Conservation (phyloP, 352 stramenopile genomes). For the Lagenidium sp. region DNA sequence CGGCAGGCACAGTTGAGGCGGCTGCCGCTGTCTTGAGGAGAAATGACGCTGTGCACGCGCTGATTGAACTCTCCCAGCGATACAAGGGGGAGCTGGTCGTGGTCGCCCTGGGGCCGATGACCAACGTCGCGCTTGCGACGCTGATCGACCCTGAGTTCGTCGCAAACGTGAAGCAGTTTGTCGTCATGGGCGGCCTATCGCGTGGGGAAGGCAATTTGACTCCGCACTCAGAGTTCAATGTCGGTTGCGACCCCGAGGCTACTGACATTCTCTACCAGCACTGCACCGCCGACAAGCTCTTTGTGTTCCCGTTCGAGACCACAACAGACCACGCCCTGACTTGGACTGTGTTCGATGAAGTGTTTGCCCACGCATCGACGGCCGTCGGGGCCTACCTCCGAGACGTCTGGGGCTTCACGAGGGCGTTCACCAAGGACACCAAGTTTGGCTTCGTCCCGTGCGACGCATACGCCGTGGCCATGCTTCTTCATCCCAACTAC, state of each 20-base stretch:
- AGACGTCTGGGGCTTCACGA: slow-evolving; percentile 52
- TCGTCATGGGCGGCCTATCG: slow-evolving; percentile 70
- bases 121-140: slow-evolving; percentile 70
- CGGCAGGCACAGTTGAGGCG: slow-evolving; percentile 28
- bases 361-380: slow-evolving; percentile 38
- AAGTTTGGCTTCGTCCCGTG: slow-evolving; percentile 51
- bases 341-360: slow-evolving; percentile 57
- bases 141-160: slow-evolving; percentile 64
- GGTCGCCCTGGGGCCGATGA: slow-evolving; percentile 64
- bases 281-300: slow-evolving; percentile 44
- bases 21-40: slow-evolving; percentile 15
- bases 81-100: slow-evolving; percentile 64
- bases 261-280: slow-evolving; percentile 67
- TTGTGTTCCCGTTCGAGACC: slow-evolving; percentile 68
- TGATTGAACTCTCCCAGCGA: slow-evolving; percentile 47
- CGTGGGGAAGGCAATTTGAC: slow-evolving; percentile 65
- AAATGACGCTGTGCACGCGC: slow-evolving; percentile 59
- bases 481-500: slow-evolving; percentile 46
- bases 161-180: slow-evolving; percentile 42
- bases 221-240: slow-evolving; percentile 68
- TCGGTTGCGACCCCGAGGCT: slow-evolving; percentile 72
- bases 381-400: slow-evolving; percentile 38
- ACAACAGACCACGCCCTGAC: slow-evolving; percentile 37
- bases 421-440: slow-evolving; percentile 28
- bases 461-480: slow-evolving; percentile 62